Percentiles rank a stretch among this genome's conserved stretches.
phyloP scores from a whole-genome alignment of 2,329 filamentous ascomycete species.

The Botrytis deweyae region DNA sequence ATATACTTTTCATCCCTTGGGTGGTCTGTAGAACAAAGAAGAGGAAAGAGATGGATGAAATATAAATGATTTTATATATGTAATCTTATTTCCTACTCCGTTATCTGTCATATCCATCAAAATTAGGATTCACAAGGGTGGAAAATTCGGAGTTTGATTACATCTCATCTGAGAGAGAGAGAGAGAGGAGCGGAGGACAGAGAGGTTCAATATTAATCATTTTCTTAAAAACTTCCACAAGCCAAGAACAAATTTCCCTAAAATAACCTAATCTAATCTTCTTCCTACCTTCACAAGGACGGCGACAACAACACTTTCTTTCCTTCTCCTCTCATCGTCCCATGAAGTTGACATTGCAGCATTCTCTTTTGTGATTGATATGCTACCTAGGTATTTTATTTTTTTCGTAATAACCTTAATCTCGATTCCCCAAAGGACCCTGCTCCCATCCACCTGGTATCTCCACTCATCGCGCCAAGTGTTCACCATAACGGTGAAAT shows the following conservation, averaged over 20 bases:
- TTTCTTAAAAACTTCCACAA: background rate
- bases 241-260: conserved; percentile 20
- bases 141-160: conserved; percentile 10
- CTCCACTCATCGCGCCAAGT: conserved; percentile 23
- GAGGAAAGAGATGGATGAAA: background rate
- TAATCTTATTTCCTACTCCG: background rate
- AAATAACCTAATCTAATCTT: conserved; percentile 1
- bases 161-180: background rate
- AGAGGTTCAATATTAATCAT: background rate
- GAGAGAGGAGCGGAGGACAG: background rate
- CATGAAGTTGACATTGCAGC: conserved; percentile 2
- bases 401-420: conserved; percentile 5
- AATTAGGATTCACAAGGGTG: background rate
- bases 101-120: background rate
- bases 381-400: conserved; percentile 4
- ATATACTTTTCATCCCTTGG: background rate
- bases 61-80: background rate
- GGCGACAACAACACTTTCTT: background rate
- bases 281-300: background rate
- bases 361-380: conserved; percentile 8
- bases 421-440: conserved; percentile 5
- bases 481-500: conserved; percentile 18
- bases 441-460: conserved; percentile 9
- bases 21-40: background rate
- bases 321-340: background rate